Percentiles rank a stretch among this genome's conserved stretches.
Evolutionary conservation across 257 asterid species (phyloP).

Genomic region (Leptodermis oblonga): DNA sequence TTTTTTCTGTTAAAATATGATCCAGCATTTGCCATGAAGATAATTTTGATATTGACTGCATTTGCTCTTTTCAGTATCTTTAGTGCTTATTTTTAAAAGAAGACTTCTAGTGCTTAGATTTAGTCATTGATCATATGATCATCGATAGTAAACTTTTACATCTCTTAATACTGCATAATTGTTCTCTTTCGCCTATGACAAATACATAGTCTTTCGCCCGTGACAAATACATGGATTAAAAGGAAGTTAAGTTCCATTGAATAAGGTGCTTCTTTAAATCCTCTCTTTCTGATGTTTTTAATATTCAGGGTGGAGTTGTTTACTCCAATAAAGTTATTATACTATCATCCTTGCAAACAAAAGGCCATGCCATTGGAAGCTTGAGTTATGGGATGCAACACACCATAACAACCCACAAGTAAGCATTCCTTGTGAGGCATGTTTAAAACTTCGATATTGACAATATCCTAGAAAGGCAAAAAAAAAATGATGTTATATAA

Average conservation of each 20-base stretch:
- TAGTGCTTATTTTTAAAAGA: no score
- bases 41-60: no score
- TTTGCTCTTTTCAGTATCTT: no score
- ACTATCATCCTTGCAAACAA: constrained; percentile 52
- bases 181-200: no score
- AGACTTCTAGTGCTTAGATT: no score
- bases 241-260: neutral
- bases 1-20: no score
- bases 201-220: no score
- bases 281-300: constrained; percentile 11
- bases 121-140: no score
- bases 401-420: constrained; percentile 63
- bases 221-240: neutral
- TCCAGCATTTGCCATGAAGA: no score
- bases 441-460: constrained; percentile 8
- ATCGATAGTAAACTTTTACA: no score
- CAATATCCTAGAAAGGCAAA: neutral
- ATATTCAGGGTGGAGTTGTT: constrained; percentile 71
- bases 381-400: constrained; percentile 58
- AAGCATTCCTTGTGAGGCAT: constrained; percentile 24
- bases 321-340: constrained; percentile 70
- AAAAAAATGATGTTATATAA: neutral
- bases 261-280: neutral
- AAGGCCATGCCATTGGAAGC: constrained; percentile 40
- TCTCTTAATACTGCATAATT: no score